Conservation (phyloP, 306 rosid species). For the Abrus precatorius region DNA sequence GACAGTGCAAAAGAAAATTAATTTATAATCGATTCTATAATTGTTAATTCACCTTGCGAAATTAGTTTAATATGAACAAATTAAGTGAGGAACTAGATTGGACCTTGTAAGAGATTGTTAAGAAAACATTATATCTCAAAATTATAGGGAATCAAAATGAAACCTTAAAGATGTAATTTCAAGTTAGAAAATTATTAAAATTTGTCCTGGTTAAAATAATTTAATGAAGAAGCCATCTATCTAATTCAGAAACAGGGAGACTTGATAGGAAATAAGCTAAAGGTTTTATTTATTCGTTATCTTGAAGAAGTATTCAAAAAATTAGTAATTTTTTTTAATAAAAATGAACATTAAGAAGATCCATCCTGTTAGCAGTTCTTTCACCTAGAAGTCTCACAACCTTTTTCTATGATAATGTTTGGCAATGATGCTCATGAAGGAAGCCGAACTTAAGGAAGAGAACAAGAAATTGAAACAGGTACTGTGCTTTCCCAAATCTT, state of each 20-base stretch:
- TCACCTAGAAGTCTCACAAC: not conserved
- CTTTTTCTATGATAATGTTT: constrained; percentile 8
- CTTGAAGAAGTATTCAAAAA: not conserved
- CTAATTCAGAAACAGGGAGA: not conserved
- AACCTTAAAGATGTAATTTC: not conserved
- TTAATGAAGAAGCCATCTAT: not conserved
- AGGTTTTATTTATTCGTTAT: not conserved
- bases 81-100: too few species aligned
- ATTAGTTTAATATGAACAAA: too few species aligned
- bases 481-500: not conserved
- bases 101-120: too few species aligned
- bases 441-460: constrained; percentile 5
- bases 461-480: constrained; percentile 34
- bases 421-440: not conserved
- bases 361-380: not conserved
- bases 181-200: not conserved
- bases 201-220: not conserved
- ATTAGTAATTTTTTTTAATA: not conserved
- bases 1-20: not conserved
- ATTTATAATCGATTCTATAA: too few species aligned
- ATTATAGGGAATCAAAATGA: not conserved
- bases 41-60: too few species aligned
- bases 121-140: too few species aligned
- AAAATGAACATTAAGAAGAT: not conserved
- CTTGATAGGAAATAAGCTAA: not conserved